A percentile compares a stretch with the other conserved stretches of the same genome.
Evolutionary conservation across 2,329 filamentous ascomycete genomes (phyloP).

Genomic region (Aspergillus intermedius): DNA sequence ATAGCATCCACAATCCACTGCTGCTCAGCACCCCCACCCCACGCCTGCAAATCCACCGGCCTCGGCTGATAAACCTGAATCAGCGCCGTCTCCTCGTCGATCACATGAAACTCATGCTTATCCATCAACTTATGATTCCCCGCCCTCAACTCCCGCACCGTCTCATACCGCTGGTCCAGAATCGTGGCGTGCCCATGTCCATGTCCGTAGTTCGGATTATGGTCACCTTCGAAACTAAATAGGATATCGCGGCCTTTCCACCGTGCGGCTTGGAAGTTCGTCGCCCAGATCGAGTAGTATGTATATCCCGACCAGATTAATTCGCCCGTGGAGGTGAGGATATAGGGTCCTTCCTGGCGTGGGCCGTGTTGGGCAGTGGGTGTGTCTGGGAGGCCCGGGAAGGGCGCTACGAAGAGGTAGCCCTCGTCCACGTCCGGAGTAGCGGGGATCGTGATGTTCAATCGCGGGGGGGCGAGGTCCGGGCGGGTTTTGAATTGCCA

Average conservation of each 20-base stretch:
- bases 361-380: slow-evolving; percentile 25
- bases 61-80: slow-evolving; percentile 51
- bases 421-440: slow-evolving; percentile 28
- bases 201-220: slow-evolving; percentile 47
- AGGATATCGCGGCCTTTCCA: slow-evolving; percentile 50
- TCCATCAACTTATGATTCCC: slow-evolving; percentile 43
- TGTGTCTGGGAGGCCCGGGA: slow-evolving; percentile 21
- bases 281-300: slow-evolving; percentile 47
- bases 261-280: slow-evolving; percentile 45
- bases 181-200: slow-evolving; percentile 51
- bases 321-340: slow-evolving; percentile 50
- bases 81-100: slow-evolving; percentile 48
- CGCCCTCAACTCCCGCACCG: slow-evolving; percentile 47
- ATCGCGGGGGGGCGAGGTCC: slow-evolving; percentile 41
- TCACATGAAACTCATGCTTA: slow-evolving; percentile 52
- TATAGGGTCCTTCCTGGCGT: slow-evolving; percentile 50
- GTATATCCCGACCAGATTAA: slow-evolving; percentile 53
- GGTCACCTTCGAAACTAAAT: slow-evolving; percentile 50
- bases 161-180: slow-evolving; percentile 50
- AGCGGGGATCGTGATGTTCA: slow-evolving; percentile 36
- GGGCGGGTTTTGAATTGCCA: slow-evolving; percentile 45
- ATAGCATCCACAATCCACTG: slow-evolving; percentile 53
- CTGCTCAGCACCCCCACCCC: slow-evolving; percentile 43
- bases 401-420: slow-evolving; percentile 35
- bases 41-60: slow-evolving; percentile 40